Evolutionary conservation across 2,329 filamentous ascomycete species (phyloP).

Genomic region (Neofusicoccum ribis): DNA sequence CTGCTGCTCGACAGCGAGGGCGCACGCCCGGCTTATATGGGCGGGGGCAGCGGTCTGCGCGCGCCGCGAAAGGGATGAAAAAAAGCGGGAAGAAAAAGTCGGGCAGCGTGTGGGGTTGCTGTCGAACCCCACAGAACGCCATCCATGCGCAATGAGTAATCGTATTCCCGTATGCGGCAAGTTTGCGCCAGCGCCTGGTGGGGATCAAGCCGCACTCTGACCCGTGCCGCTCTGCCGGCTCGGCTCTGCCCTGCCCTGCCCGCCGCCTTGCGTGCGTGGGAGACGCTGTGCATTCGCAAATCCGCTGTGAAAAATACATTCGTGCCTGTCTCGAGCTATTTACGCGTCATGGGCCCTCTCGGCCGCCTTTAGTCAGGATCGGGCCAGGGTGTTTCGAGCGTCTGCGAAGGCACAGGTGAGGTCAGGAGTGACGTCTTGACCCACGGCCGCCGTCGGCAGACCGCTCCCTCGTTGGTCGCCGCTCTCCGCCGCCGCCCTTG

Average conservation of each 20-base stretch:
- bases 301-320: not conserved
- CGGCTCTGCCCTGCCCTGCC: not conserved
- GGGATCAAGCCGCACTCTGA: not conserved
- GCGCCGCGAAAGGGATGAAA: conserved; percentile 3
- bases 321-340: not conserved
- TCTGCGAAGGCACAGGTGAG: not conserved
- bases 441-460: conserved; percentile 5
- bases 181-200: not conserved
- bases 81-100: not conserved
- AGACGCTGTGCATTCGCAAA: not conserved
- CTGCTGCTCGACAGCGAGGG: not conserved
- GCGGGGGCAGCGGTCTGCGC: not conserved
- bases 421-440: conserved; percentile 3
- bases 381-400: not conserved
- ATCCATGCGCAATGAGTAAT: conserved; percentile 11
- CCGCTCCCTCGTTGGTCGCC: conserved; percentile 14
- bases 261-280: not conserved
- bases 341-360: no score
- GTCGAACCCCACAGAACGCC: conserved; percentile 12
- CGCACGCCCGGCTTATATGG: not conserved
- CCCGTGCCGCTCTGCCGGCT: conserved; percentile 4
- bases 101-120: not conserved
- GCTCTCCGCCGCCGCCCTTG: conserved; percentile 10
- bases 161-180: conserved; percentile 10
- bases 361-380: not conserved